These are phyloP conservation scores for Chlorella sp. DNA, from an alignment of 139 green algal species.

Conservation along the genomic window DNA sequence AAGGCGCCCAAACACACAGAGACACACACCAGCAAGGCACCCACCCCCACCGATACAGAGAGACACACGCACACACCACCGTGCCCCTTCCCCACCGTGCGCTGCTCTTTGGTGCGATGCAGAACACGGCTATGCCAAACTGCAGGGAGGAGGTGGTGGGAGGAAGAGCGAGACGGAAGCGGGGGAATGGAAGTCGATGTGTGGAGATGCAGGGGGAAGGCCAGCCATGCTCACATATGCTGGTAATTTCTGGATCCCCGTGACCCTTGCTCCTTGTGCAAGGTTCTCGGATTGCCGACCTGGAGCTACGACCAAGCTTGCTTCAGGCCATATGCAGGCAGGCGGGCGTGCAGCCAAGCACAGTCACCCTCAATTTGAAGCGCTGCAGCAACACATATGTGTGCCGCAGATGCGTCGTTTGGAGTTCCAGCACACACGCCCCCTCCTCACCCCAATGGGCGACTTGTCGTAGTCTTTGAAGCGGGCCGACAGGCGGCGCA, in stretches of 20 bases:
- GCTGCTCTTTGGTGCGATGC: constrained; percentile 65
- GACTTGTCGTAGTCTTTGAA: constrained; percentile 87
- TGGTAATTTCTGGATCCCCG: not conserved
- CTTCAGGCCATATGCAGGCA: no score
- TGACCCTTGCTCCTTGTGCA: not conserved
- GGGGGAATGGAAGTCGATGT: no score
- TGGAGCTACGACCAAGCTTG: no score
- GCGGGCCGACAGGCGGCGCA: constrained; percentile 59
- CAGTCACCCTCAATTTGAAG: no score
- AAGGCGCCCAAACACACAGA: no score
- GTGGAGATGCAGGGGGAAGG: not conserved
- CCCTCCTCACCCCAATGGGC: not conserved
- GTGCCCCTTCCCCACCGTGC: constrained; percentile 11
- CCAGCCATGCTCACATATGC: not conserved
- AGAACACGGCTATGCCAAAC: constrained; percentile 87
- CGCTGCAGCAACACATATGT: not conserved
- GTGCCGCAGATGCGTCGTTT: no score
- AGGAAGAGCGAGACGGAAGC: no score
- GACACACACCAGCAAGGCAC: no score
- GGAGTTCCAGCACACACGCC: not conserved
- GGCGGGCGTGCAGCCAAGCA: not conserved
- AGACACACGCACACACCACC: not conserved
- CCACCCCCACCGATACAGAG: no score
- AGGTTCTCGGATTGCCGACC: no score
- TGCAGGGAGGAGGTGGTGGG: constrained; percentile 56